Evolutionary conservation across 805 yeast species (phyloP).

Genomic region (Starmera caribaea): DNA sequence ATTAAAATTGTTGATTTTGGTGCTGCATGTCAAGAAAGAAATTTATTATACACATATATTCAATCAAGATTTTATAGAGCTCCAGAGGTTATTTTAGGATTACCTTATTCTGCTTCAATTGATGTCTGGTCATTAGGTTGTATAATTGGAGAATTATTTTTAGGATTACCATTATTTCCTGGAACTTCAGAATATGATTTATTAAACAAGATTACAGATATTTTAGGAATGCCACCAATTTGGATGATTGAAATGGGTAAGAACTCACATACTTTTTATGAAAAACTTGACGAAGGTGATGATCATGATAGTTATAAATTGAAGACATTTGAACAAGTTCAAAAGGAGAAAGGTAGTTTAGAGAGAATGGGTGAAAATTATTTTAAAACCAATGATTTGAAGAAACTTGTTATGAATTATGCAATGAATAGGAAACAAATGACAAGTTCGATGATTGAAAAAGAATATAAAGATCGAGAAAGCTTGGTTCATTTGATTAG

Average conservation of each 20-base stretch:
- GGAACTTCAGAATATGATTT: constrained; percentile 94
- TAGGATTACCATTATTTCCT: constrained; percentile 91
- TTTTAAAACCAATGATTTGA: constrained; percentile 54
- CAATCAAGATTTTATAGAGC: constrained; percentile 91
- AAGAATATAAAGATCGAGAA: constrained; percentile 64
- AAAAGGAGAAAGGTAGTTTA: constrained; percentile 39
- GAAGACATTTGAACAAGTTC: constrained; percentile 34
- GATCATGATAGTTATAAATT: constrained; percentile 7
- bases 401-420: constrained; percentile 71
- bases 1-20: constrained; percentile 95
- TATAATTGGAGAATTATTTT: constrained; percentile 78
- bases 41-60: constrained; percentile 82
- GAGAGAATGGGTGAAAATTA: constrained; percentile 85
- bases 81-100: constrained; percentile 88
- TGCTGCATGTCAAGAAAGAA: constrained; percentile 86
- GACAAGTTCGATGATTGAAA: constrained; percentile 39
- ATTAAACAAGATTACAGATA: constrained; percentile 67
- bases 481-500: constrained; percentile 67
- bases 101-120: constrained; percentile 86
- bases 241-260: constrained; percentile 98
- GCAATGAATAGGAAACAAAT: constrained; percentile 53
- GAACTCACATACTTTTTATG: constrained; percentile 55
- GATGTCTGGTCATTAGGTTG: constrained; percentile 98
- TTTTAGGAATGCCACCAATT: constrained; percentile 79
- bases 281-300: constrained; percentile 13